phyloP scores from a whole-genome alignment of 2,329 filamentous ascomycete species.

The Alternaria rosae region DNA sequence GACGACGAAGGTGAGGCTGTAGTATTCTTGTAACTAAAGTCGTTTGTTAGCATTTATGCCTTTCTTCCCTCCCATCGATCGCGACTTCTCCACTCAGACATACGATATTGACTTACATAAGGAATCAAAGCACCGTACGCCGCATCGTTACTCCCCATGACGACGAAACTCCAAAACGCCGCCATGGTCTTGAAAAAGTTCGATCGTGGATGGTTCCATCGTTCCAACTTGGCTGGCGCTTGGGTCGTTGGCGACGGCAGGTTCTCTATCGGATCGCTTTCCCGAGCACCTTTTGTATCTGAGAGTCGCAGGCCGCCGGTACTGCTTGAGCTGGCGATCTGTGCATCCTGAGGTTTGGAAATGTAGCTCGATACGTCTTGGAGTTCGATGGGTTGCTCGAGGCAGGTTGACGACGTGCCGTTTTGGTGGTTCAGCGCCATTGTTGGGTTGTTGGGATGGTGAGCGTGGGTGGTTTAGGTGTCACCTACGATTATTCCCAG shows the following conservation, averaged over 20 bases:
- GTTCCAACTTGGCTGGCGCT: constrained; percentile 55
- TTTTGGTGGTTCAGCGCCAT: constrained; percentile 41
- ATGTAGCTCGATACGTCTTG: constrained; percentile 36
- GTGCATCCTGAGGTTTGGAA: constrained; percentile 30
- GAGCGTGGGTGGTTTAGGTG: neutral
- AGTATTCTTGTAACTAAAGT: constrained; percentile 68
- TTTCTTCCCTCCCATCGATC: neutral
- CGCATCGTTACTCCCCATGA: constrained; percentile 75
- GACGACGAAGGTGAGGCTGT: constrained; percentile 66
- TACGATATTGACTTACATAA: constrained; percentile 46
- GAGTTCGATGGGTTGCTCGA: constrained; percentile 42
- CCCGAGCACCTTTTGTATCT: constrained; percentile 19
- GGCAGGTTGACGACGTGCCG: constrained; percentile 44
- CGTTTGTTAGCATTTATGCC: neutral
- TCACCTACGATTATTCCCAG: constrained; percentile 16
- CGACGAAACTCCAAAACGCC: constrained; percentile 67
- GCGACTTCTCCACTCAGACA: neutral
- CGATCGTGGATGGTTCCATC: constrained; percentile 69
- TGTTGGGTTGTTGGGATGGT: constrained; percentile 1
- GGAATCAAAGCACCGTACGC: constrained; percentile 65
- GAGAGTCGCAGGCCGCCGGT: constrained; percentile 23
- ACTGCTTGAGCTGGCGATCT: constrained; percentile 16
- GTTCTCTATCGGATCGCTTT: constrained; percentile 44
- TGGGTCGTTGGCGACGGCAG: constrained; percentile 57
- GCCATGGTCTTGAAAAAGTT: constrained; percentile 67